Evolutionary conservation across 1,139 yeast species (phyloP).

Genomic region (Saccharomycopsis hybrid): DNA sequence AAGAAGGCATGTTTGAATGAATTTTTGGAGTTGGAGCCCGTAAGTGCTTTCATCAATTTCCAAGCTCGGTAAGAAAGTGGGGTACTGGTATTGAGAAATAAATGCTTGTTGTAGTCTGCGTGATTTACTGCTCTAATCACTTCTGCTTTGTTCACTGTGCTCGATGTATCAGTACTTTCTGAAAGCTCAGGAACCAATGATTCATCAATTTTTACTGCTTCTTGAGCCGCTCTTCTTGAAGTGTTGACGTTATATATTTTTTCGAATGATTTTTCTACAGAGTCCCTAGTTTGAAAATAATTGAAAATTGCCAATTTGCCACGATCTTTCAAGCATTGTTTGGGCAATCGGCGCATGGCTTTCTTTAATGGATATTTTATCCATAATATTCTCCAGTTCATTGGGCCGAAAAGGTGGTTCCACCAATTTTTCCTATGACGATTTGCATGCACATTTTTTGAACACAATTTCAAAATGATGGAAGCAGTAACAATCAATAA

Average conservation of each 20-base stretch:
- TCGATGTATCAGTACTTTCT: too few relatives aligned
- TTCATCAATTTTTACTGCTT: slow-evolving; percentile 1
- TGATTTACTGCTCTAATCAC: slow-evolving; percentile 9
- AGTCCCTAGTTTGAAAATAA: slow-evolving; percentile 33
- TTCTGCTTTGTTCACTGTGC: neutral
- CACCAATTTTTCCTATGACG: too few relatives aligned
- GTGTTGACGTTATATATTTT: slow-evolving; percentile 32
- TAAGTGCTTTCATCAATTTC: neutral
- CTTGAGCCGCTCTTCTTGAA: slow-evolving; percentile 27
- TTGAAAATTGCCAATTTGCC: slow-evolving; percentile 40
- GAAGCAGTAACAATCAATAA: slow-evolving; percentile 26
- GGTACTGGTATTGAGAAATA: slow-evolving; percentile 1
- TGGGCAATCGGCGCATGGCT: slow-evolving; percentile 36
- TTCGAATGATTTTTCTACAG: slow-evolving; percentile 18
- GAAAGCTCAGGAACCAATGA: slow-evolving; percentile 15
- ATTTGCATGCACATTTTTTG: slow-evolving; percentile 21
- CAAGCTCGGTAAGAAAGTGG: slow-evolving; percentile 1
- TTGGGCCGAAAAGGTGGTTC: too few relatives aligned
- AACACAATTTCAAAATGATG: slow-evolving; percentile 22
- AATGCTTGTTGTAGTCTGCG: slow-evolving; percentile 8
- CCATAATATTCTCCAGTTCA: slow-evolving; percentile 31
- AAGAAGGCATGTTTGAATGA: slow-evolving; percentile 9
- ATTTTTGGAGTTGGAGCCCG: slow-evolving; percentile 4
- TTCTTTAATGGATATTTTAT: slow-evolving; percentile 37
- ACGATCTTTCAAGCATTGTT: slow-evolving; percentile 39